These are phyloP conservation scores for Vachellia collinsii DNA, from an alignment of 306 rosid genomes.

Conservation along the genomic window DNA sequence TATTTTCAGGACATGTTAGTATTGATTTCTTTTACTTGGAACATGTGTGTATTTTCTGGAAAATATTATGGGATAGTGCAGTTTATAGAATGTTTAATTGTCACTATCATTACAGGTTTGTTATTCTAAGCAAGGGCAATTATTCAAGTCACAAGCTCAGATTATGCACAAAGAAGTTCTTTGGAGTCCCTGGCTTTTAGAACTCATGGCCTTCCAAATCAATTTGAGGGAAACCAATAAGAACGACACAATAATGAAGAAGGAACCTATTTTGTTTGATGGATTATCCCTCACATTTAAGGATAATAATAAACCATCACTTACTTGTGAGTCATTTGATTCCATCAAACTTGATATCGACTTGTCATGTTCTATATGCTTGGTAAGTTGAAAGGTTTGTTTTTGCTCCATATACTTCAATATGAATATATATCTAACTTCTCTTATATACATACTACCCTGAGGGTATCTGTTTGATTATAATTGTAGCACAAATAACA, in stretches of 20 bases:
- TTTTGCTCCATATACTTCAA: too few species aligned
- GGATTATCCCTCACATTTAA: slow-evolving; percentile 62
- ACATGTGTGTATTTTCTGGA: too few species aligned
- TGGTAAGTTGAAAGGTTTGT: slow-evolving; percentile 57
- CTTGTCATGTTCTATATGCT: slow-evolving; percentile 90
- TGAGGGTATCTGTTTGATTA: too few species aligned
- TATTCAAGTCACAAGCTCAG: slow-evolving; percentile 80
- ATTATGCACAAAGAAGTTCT: slow-evolving; percentile 84
- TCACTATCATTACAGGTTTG: slow-evolving; percentile 61
- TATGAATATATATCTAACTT: too few species aligned
- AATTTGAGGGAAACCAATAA: slow-evolving; percentile 66
- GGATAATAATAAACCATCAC: slow-evolving; percentile 80
- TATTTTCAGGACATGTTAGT: too few species aligned
- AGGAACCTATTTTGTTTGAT: slow-evolving; percentile 58
- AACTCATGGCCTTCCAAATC: slow-evolving; percentile 91
- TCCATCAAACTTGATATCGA: slow-evolving; percentile 78
- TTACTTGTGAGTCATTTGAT: slow-evolving; percentile 78
- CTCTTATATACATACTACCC: too few species aligned
- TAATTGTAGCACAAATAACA: too few species aligned
- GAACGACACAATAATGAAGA: slow-evolving; percentile 36
- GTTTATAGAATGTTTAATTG: neutral
- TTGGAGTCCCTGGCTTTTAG: slow-evolving; percentile 94
- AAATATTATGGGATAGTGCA: too few species aligned
- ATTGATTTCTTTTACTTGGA: too few species aligned
- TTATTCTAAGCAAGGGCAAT: slow-evolving; percentile 89